A percentile compares a stretch with the other conserved stretches of the same genome.
Evolutionary conservation across 257 asterid species (phyloP).

Genomic region (Salvia hispanica): DNA sequence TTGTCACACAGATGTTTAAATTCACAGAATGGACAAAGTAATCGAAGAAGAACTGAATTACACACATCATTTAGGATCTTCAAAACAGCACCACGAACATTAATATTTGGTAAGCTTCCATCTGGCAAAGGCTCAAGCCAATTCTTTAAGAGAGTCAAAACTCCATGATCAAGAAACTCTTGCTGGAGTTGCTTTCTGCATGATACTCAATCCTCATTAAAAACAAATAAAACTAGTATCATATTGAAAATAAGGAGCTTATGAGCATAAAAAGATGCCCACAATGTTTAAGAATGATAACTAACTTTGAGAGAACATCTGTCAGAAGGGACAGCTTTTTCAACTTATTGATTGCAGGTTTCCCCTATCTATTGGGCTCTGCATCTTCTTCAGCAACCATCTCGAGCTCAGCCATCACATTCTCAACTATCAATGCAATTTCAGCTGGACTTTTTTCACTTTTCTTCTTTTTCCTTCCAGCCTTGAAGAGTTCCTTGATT

Average conservation of each 20-base stretch:
- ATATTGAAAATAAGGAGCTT: slow-evolving; percentile 1
- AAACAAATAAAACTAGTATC: slow-evolving; percentile 16
- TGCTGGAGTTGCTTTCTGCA: slow-evolving; percentile 93
- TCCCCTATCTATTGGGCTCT: slow-evolving; percentile 73
- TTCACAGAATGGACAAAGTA: slow-evolving; percentile 4
- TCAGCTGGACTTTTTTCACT: slow-evolving; percentile 88
- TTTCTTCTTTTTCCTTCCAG: slow-evolving; percentile 85
- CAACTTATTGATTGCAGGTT: slow-evolving; percentile 87
- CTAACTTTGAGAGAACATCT: slow-evolving; percentile 89
- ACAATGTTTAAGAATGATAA: slow-evolving; percentile 18
- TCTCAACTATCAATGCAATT: slow-evolving; percentile 80
- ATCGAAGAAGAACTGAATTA: background rate
- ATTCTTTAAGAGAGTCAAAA: slow-evolving; percentile 68
- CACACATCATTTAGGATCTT: slow-evolving; percentile 82
- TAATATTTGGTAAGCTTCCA: slow-evolving; percentile 94
- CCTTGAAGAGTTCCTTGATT: slow-evolving; percentile 70
- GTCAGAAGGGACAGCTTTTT: slow-evolving; percentile 86
- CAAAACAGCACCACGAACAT: slow-evolving; percentile 83
- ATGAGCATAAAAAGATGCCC: slow-evolving; percentile 16
- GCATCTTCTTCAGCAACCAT: slow-evolving; percentile 94
- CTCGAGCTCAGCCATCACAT: slow-evolving; percentile 94
- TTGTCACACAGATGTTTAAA: background rate
- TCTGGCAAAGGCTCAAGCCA: slow-evolving; percentile 99
- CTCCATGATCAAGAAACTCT: slow-evolving; percentile 94
- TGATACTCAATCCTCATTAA: slow-evolving; percentile 27